These are phyloP conservation scores for Aethionema arabicum DNA, from an alignment of 345 rosid genomes.

Conservation along the genomic window DNA sequence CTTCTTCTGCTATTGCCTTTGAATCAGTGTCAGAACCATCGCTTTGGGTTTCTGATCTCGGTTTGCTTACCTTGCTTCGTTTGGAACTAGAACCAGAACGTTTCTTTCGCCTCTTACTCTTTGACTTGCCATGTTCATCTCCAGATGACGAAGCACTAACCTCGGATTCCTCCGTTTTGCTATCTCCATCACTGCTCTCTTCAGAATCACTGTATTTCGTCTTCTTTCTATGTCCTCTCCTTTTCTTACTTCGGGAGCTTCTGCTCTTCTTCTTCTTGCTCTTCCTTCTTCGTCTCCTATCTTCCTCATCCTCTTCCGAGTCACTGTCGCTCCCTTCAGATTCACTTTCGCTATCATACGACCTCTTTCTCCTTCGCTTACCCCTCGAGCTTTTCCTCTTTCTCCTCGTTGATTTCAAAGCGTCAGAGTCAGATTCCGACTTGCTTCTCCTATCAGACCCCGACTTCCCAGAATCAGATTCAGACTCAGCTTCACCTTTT, in stretches of 20 bases:
- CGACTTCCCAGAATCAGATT: conserved; percentile 45
- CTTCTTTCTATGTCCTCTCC: conserved; percentile 33
- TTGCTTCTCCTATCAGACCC: conserved; percentile 32
- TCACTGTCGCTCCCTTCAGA: conserved; percentile 50
- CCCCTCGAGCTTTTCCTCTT: conserved; percentile 40
- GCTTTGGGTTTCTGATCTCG: conserved; percentile 41
- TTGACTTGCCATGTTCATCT: conserved; percentile 42
- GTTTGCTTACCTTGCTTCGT: conserved; percentile 45
- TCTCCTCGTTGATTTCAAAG: conserved; percentile 44
- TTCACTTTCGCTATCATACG: conserved; percentile 41
- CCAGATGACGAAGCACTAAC: conserved; percentile 38
- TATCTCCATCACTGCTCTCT: conserved; percentile 41
- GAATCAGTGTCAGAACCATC: conserved; percentile 44
- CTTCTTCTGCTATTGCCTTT: conserved; percentile 52
- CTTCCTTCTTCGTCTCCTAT: conserved; percentile 44
- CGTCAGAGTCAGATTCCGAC: conserved; percentile 48
- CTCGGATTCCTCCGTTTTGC: conserved; percentile 42
- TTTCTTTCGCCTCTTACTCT: conserved; percentile 44
- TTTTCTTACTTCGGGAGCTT: conserved; percentile 40
- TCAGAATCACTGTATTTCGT: conserved; percentile 46
- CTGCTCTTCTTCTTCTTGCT: conserved; percentile 38
- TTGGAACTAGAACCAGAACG: conserved; percentile 34
- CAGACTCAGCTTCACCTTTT: conserved; percentile 28
- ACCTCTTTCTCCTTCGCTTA: conserved; percentile 30
- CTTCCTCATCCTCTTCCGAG: conserved; percentile 45